Evolutionary conservation across 1,284 basidiomycete genomes (phyloP), one percentile per base, ranked within the genome.

Genomic region (Cutaneotrichosporon sp.): DNA sequence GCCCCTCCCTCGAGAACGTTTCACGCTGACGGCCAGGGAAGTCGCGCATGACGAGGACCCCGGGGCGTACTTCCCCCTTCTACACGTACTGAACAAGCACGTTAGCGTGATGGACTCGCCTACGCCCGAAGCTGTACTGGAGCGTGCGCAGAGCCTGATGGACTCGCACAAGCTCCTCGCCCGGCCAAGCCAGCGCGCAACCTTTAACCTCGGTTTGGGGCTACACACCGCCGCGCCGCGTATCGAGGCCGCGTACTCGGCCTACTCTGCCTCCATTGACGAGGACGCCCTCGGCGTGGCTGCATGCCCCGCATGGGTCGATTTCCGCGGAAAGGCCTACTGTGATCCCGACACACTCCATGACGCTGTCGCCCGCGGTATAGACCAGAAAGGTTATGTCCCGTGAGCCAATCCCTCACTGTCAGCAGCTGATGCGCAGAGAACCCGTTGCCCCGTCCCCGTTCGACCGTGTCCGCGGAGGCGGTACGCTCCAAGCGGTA

Each of bases 291-390:
- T 89, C 9, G 72, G 83, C 34, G 72, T 75, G 12, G 67, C 17
- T 3, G 69, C 71, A 0, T 92, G 90, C 66, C 83, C 79, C 1
- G 85, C 85, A 17, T 94, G 90, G 90, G 84, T 93, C 4, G 87
- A 92, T 56, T 92, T 88, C 86, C 85, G 86, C 62, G 88, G 88
- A 0, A 76, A 83, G 54, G 79, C 83, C 15, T 82, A 87, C 10
- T 94, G 90, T 67, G 83, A 84, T 50, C 79, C 81, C 3, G 82
- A 86, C 38, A 81, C 77, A 4, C 76, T 91, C 46, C 77, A 77
- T 40, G 77, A 74, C 41, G 77, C 87, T 33, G 80, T 81, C 15
- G 81, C 81, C 36, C 42, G 63, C 65, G 79, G 61, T n/a, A 66
- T 74, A 18, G 82, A 86, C 55, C 76, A 69, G 17, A 53, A 62